Conservation (phyloP, 1,284 basidiomycete species). For the Coriolopsis trogii region DNA sequence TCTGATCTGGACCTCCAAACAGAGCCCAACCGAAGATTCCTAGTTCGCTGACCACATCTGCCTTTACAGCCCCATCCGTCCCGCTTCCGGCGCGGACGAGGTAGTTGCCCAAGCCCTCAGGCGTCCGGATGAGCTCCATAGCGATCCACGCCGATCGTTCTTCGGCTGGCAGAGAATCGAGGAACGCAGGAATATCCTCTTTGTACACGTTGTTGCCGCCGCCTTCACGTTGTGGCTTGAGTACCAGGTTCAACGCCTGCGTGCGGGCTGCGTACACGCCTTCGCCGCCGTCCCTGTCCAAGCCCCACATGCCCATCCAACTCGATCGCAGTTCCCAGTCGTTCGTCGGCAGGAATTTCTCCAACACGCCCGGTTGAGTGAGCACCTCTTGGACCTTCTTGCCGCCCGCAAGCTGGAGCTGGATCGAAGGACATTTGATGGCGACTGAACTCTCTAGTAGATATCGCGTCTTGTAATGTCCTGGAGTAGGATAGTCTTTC, state of each 20-base stretch:
- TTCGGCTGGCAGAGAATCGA: slow-evolving; percentile 57
- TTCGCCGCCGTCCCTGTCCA: slow-evolving; percentile 44
- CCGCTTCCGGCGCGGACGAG: slow-evolving; percentile 64
- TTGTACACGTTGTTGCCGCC: slow-evolving; percentile 98
- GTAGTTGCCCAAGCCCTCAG: slow-evolving; percentile 66
- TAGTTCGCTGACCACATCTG: slow-evolving; percentile 87
- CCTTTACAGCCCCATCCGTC: slow-evolving; percentile 41
- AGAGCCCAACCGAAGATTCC: slow-evolving; percentile 92
- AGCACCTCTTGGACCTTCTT: slow-evolving; percentile 97
- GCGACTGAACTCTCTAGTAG: slow-evolving; percentile 79
- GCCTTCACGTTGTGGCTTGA: slow-evolving; percentile 97
- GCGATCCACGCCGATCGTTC: slow-evolving; percentile 88
- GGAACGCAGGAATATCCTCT: slow-evolving; percentile 76
- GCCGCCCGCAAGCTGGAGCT: slow-evolving; percentile 91
- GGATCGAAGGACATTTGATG: slow-evolving; percentile 92
- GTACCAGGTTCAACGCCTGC: slow-evolving; percentile 64
- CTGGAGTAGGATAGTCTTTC: slow-evolving; percentile 69
- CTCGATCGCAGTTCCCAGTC: slow-evolving; percentile 51
- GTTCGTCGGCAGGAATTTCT: slow-evolving; percentile 63
- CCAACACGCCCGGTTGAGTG: slow-evolving; percentile 73
- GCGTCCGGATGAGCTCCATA: slow-evolving; percentile 89
- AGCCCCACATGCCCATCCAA: slow-evolving; percentile 42
- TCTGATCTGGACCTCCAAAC: slow-evolving; percentile 51
- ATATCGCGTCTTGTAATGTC: slow-evolving; percentile 73
- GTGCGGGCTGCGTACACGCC: slow-evolving; percentile 86